Conservation (phyloP, 2,329 filamentous ascomycete species). For the Pseudogymnoascus sp. region DNA sequence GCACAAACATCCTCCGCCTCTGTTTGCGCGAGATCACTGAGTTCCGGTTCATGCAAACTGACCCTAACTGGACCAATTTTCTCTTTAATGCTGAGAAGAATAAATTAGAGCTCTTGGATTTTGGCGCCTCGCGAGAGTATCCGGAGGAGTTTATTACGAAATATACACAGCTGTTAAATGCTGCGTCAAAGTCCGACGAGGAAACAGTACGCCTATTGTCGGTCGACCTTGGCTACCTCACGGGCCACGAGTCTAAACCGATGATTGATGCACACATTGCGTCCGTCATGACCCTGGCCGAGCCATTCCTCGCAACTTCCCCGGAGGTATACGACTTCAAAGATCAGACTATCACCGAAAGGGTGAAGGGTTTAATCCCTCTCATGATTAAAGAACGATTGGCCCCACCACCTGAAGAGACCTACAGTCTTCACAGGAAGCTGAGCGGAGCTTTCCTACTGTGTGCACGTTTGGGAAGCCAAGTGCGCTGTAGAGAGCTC, state of each 20-base stretch:
- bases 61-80: constrained; percentile 99
- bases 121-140: constrained; percentile 84
- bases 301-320: constrained; percentile 72
- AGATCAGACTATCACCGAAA: constrained; percentile 91
- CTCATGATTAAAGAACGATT: constrained; percentile 86
- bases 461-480: constrained; percentile 76
- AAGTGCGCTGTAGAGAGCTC: constrained; percentile 70
- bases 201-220: constrained; percentile 57
- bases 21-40: constrained; percentile 89
- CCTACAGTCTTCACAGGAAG: constrained; percentile 91
- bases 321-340: constrained; percentile 85
- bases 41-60: constrained; percentile 98
- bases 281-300: constrained; percentile 80
- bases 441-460: constrained; percentile 89
- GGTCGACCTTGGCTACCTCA: constrained; percentile 77
- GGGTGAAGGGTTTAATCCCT: constrained; percentile 80
- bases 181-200: constrained; percentile 65
- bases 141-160: constrained; percentile 68
- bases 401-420: constrained; percentile 90
- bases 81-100: constrained; percentile 67
- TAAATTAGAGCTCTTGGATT: constrained; percentile 86
- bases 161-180: constrained; percentile 73
- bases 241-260: constrained; percentile 70
- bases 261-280: constrained; percentile 91
- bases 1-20: constrained; percentile 82